Conservation (phyloP, 495 filamentous ascomycete genomes). For the Alectoria sarmentosa region DNA sequence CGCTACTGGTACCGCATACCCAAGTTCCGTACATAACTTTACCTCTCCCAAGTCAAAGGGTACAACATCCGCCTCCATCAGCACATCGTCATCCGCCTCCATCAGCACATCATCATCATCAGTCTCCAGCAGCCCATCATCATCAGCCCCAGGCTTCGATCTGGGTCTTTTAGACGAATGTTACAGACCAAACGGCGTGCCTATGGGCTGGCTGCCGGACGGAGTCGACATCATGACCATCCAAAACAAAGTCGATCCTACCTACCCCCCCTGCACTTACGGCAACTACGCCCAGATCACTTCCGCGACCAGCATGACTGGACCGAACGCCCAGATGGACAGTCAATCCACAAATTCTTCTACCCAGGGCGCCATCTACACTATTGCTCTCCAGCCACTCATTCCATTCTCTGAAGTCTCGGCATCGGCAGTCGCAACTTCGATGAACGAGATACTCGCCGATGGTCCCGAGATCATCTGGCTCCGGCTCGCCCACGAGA, state of each 20-base stretch:
- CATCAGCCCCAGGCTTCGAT: not conserved
- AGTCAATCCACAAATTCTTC: not conserved
- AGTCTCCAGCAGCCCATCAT: no score
- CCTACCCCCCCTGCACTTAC: slow-evolving; percentile 13
- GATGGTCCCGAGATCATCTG: slow-evolving; percentile 2
- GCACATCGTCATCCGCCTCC: no score
- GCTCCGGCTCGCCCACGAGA: slow-evolving; percentile 20
- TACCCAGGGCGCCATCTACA: slow-evolving; percentile 10
- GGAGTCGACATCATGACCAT: not conserved
- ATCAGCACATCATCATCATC: no score
- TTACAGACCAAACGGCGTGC: slow-evolving; percentile 9
- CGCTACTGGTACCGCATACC: not conserved
- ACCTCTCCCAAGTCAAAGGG: not conserved
- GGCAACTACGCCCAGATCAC: slow-evolving; percentile 17
- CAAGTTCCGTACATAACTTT: not conserved
- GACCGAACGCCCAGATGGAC: not conserved
- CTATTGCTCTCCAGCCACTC: slow-evolving; percentile 14
- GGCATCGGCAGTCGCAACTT: not conserved
- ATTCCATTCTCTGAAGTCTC: slow-evolving; percentile 12
- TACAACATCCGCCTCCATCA: no score
- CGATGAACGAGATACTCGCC: slow-evolving; percentile 2
- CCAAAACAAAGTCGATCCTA: slow-evolving; percentile 6
- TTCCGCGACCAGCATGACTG: slow-evolving; percentile 1
- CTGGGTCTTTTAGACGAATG: not conserved
- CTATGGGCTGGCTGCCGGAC: slow-evolving; percentile 15